These are phyloP conservation scores for Ophiobolus disseminans DNA, from an alignment of 2,329 filamentous ascomycete genomes.

Conservation along the genomic window DNA sequence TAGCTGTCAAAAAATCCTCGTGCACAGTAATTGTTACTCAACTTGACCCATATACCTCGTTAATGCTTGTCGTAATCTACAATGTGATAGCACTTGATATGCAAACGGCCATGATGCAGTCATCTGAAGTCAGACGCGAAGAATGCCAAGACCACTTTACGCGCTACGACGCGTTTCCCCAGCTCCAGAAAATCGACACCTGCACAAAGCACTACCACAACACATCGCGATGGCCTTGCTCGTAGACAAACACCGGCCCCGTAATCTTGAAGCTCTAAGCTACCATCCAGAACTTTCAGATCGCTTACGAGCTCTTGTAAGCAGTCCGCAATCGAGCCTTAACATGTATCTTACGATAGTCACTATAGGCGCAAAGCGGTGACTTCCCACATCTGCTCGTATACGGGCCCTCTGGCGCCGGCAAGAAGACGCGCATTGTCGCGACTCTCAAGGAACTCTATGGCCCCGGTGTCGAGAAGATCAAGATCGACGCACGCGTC, in stretches of 20 bases:
- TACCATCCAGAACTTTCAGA: conserved; percentile 91
- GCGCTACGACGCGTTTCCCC: conserved; percentile 42
- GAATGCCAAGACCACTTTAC: conserved; percentile 39
- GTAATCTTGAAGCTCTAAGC: conserved; percentile 77
- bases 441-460: conserved; percentile 95
- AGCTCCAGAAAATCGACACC: conserved; percentile 16
- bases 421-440: conserved; percentile 97
- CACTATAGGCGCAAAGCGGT: conserved; percentile 82
- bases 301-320: conserved; percentile 82
- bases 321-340: conserved; percentile 25
- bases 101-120: no score
- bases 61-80: no score
- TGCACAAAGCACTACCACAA: conserved; percentile 5
- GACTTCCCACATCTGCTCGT: conserved; percentile 98
- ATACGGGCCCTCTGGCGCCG: conserved; percentile 94
- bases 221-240: conserved; percentile 64
- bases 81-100: no score
- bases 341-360: conserved; percentile 14
- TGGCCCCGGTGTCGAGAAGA: conserved; percentile 97
- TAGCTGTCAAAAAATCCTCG: no score
- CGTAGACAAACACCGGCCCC: conserved; percentile 71
- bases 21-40: no score
- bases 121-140: neutral
- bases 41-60: no score
- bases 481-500: conserved; percentile 97